Evolutionary conservation across 2,329 filamentous ascomycete species (phyloP).

Genomic region (Calonectria pauciramosa): DNA sequence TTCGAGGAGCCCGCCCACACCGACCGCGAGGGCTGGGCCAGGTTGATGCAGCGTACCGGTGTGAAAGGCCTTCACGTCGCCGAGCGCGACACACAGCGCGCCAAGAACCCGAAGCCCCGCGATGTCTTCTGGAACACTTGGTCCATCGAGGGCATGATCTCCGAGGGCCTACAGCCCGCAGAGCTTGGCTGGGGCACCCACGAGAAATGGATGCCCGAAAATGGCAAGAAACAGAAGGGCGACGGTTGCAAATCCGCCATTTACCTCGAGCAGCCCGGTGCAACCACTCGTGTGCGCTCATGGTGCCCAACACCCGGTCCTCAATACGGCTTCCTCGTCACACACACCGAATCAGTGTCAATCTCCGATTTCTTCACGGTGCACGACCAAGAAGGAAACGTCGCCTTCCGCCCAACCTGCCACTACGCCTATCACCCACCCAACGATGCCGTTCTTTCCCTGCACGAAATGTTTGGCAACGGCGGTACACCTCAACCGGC

Average conservation of each 20-base stretch:
- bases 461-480: constrained; percentile 13
- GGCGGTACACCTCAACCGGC: not conserved
- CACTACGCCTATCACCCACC: constrained; percentile 12
- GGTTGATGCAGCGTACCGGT: not conserved
- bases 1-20: not conserved
- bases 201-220: constrained; percentile 3
- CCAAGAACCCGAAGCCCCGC: not conserved
- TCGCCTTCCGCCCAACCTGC: not conserved
- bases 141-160: constrained; percentile 11
- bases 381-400: not conserved
- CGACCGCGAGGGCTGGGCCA: constrained; percentile 1
- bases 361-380: constrained; percentile 8
- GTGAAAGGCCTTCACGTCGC: constrained; percentile 3
- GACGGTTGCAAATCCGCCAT: not conserved
- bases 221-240: not conserved
- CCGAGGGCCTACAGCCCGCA: not conserved
- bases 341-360: constrained; percentile 7
- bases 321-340: constrained; percentile 3
- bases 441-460: not conserved
- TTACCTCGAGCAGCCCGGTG: constrained; percentile 4
- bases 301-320: constrained; percentile 2
- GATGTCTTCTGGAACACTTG: constrained; percentile 1
- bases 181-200: constrained; percentile 10
- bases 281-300: not conserved
- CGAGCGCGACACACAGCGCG: constrained; percentile 5